Base-by-base conservation (phyloP, 2,329 filamentous ascomycete genomes). In the Macrophomina phaseolina region DNA sequence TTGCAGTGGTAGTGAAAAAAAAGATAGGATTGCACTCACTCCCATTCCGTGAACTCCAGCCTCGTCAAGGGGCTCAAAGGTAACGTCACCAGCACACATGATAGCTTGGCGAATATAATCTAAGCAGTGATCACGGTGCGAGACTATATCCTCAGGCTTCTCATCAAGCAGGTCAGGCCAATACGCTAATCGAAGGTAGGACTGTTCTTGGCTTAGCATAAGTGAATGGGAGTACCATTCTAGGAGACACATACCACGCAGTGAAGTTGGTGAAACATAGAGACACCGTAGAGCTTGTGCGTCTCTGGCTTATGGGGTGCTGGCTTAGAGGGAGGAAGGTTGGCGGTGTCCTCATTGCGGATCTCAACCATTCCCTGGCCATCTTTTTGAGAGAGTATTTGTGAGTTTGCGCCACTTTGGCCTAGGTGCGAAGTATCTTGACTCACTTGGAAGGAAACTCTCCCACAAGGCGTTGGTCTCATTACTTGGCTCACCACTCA, bases 181-280 rank as follows among this genome's bases (percentile, higher is more conserved):
- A 6, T 74, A 77, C 7, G 71, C 62, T 71, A 76, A 75, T 36
- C 76, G 72, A 16, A 78, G 67, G 4, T 76, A 61, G 30, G 23
- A 23, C 23, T 23, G 23, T 23, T 23, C 2, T 23, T 23, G 23
- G 23, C 23, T 23, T 23, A 23, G 23, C 23, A 23, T 23, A 23
- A 23, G 23, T 23, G 18, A 23, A 23, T 23, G 2, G 23, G 23
- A 23, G 23, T 23, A 23, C 23, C 23, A 23, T 23, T 23, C 2
- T 23, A 23, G 23, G 23, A 23, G 23, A 23, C 23, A 23, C 23
- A 23, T 23, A 77, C 77, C 11, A 78, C 65, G 67, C 76, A 78
- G 67, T 76, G 74, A 11, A 78, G 70, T 64, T 78, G 70, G 66
- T 71, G 70, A 68, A 71, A 71, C 28, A 71, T 69, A 66, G 69